Evolutionary conservation across 441 rosid genomes (phyloP), one percentile per base, ranked within the genome.

Genomic region (Euphorbia celastroides): DNA sequence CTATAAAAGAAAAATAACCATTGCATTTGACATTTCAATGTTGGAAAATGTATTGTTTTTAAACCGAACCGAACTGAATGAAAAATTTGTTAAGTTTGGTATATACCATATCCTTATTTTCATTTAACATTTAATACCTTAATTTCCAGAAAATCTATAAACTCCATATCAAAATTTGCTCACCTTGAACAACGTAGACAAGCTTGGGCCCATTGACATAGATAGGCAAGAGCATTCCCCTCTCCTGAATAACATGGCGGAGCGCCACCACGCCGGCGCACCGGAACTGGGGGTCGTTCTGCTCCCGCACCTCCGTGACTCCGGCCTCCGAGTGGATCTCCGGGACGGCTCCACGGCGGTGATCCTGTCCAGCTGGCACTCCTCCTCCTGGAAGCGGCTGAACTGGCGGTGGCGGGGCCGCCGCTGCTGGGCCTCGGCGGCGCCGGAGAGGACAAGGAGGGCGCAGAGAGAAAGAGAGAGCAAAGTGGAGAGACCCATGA

Each of bases 261-360:
- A 71, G n/a, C 7, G 74, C 60, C 1, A 73, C 79, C 2, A 80
- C 77, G 5, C 83, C 83, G 9, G 77, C 78, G 32, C 88, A 82
- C 38, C 34, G 74, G 70, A 82, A 77, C 69, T 80, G 80, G 12
- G 72, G 60, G 22, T 79, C 72, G 36, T 74, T 74, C 12, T 70
- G 72, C 61, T 78, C 78, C 88, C 81, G 79, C 2, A 73, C 13
- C 62, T 84, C 79, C 0, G 77, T 78, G 2, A 41, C 0, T 22
- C 86, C 84, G 0, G 84, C 88, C 61, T 82, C 86, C 0, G 80
- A 71, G 60, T 74, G 67, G 42, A 85, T 44, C 5, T 78, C 65
- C 78, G 25, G 0, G 59, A 55, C 16, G 59, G 59, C 59, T 55
- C 59, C 5, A 25, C 4, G 31, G 59, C 59, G 13, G 31, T 55